A percentile compares a stretch with the other conserved stretches of the same genome.
phyloP scores from a whole-genome alignment of 495 filamentous ascomycete genomes.

The Penicillium cataractarum region DNA sequence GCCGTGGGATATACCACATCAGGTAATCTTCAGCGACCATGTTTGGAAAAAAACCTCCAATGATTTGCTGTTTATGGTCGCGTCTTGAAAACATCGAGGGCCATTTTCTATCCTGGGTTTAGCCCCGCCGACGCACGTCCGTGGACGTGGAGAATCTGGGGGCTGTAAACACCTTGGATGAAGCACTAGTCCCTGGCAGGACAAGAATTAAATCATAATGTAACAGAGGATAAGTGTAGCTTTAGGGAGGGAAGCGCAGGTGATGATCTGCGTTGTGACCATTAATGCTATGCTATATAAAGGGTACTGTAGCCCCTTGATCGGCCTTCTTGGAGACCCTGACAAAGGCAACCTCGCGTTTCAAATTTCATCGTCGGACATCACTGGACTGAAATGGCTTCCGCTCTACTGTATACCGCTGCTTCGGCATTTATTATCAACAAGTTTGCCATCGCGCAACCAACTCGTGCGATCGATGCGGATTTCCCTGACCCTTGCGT shows the following conservation, averaged over 20 bases:
- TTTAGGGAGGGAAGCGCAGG: background rate
- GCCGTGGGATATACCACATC: background rate
- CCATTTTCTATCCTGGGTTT: background rate
- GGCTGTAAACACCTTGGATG: background rate
- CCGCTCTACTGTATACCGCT: background rate
- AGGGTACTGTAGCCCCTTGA: background rate
- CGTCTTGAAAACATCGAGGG: background rate
- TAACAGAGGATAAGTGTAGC: background rate
- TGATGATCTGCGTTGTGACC: background rate
- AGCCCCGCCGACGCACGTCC: background rate
- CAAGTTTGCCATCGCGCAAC: conserved; percentile 15
- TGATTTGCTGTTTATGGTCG: background rate
- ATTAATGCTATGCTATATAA: background rate
- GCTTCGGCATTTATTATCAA: conserved; percentile 7
- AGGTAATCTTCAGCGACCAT: background rate
- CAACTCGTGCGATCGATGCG: conserved; percentile 27
- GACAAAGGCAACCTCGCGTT: background rate
- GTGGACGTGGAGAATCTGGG: background rate
- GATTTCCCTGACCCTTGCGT: conserved; percentile 41
- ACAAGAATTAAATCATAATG: background rate
- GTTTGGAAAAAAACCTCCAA: background rate
- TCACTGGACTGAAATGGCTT: conserved; percentile 7
- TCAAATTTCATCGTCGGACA: background rate
- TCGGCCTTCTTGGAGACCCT: background rate
- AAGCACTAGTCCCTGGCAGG: background rate